These are phyloP conservation scores for Aspergillus sp. DNA, from an alignment of 2,329 filamentous ascomycete genomes.

Conservation along the genomic window DNA sequence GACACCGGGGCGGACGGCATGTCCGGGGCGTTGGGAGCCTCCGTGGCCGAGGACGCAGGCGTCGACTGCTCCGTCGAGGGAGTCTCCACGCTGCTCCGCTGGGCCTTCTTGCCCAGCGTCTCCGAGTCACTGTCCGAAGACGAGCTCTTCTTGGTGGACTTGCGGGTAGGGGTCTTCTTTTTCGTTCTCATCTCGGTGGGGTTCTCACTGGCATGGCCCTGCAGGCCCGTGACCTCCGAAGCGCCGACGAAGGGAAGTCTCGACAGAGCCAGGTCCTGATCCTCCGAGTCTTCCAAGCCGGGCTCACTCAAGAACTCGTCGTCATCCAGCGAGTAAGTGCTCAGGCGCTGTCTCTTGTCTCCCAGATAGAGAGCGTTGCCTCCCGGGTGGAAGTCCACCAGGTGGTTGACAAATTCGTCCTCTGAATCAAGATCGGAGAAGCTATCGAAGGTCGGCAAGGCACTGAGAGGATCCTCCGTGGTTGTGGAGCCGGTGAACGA, in stretches of 20 bases:
- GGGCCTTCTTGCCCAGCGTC: slow-evolving; percentile 25
- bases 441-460: slow-evolving; percentile 74
- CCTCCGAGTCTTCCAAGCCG: slow-evolving; percentile 73
- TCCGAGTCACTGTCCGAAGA: slow-evolving; percentile 30
- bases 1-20: slow-evolving; percentile 44
- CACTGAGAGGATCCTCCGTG: slow-evolving; percentile 51
- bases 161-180: slow-evolving; percentile 43
- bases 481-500: slow-evolving; percentile 41
- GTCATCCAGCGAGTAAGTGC: slow-evolving; percentile 69
- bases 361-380: slow-evolving; percentile 60
- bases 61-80: slow-evolving; percentile 40
- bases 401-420: slow-evolving; percentile 74
- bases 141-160: slow-evolving; percentile 31
- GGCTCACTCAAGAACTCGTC: slow-evolving; percentile 74
- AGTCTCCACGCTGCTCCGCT: slow-evolving; percentile 34
- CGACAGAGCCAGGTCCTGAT: slow-evolving; percentile 60
- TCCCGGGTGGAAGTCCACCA: slow-evolving; percentile 65
- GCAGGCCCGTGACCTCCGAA: slow-evolving; percentile 30
- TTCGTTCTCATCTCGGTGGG: slow-evolving; percentile 46
- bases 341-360: slow-evolving; percentile 70
- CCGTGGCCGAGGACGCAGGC: slow-evolving; percentile 45
- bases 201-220: slow-evolving; percentile 43
- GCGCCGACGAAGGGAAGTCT: slow-evolving; percentile 62
- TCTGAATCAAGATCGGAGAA: slow-evolving; percentile 89
- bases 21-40: slow-evolving; percentile 47